Conservation (phyloP, 768 basidiomycete genomes). For the Plicaturopsis crispa region DNA sequence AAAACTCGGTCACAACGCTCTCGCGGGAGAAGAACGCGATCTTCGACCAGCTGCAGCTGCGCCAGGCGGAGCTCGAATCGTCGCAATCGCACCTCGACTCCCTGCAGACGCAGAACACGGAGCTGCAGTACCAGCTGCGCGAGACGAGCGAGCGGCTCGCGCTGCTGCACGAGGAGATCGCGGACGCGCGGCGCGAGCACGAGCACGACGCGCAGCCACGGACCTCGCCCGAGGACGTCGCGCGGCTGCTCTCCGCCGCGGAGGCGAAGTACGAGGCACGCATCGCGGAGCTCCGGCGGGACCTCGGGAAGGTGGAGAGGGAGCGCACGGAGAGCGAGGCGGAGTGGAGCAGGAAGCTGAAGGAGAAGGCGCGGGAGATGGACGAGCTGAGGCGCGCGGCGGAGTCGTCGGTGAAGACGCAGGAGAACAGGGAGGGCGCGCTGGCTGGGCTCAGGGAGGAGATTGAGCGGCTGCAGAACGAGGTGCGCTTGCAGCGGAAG, state of each 20-base stretch:
- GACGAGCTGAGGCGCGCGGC: conserved; percentile 62
- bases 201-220: conserved; percentile 35
- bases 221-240: conserved; percentile 49
- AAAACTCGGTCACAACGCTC: conserved; percentile 61
- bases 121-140: conserved; percentile 80
- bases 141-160: conserved; percentile 69
- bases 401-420: conserved; percentile 47
- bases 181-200: conserved; percentile 55
- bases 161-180: conserved; percentile 64
- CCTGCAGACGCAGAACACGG: conserved; percentile 70
- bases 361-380: conserved; percentile 68
- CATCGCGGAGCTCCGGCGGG: conserved; percentile 62
- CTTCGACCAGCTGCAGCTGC: conserved; percentile 82
- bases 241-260: conserved; percentile 64
- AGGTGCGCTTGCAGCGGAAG: conserved; percentile 38
- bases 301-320: conserved; percentile 58
- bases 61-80: conserved; percentile 88
- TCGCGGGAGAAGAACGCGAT: conserved; percentile 68
- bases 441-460: conserved; percentile 44
- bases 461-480: conserved; percentile 43
- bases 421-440: conserved; percentile 50
- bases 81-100: conserved; percentile 68
- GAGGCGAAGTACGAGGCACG: conserved; percentile 74
- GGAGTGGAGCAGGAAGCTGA: conserved; percentile 81
- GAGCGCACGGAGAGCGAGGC: conserved; percentile 86